phyloP scores from a whole-genome alignment of 192 early-diverging fungal genomes.

The Pecoramyces ruminantium region DNA sequence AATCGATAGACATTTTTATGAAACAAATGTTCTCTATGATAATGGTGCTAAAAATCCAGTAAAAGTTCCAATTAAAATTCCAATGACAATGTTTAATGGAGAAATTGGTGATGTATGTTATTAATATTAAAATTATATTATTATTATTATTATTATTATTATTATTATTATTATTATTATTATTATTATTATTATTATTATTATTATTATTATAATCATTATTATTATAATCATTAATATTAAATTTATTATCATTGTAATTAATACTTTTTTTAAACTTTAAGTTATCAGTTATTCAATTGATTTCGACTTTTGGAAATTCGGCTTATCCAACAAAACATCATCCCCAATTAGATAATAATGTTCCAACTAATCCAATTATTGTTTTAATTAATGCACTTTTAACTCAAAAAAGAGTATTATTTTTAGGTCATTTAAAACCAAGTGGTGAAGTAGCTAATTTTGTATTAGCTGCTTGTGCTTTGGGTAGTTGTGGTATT shows the following conservation, averaged over 20 bases:
- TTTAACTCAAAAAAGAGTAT: conserved; percentile 77
- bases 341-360: conserved; percentile 82
- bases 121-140: not conserved
- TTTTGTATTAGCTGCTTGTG: conserved; percentile 77
- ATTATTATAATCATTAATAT: no score
- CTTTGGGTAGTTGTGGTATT: conserved; percentile 77
- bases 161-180: no score
- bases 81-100: conserved; percentile 66
- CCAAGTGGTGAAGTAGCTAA: conserved; percentile 84
- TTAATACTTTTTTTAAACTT: no score
- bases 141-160: no score
- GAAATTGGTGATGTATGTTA: conserved; percentile 76
- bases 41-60: not conserved
- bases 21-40: conserved; percentile 70
- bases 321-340: conserved; percentile 27
- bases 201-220: no score
- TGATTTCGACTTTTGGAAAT: conserved; percentile 58
- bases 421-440: conserved; percentile 79
- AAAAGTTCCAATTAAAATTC: conserved; percentile 61
- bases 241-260: no score
- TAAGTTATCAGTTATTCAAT: conserved; percentile 65
- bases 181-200: no score
- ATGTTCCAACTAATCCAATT: conserved; percentile 70
- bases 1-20: conserved; percentile 76
- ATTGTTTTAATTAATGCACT: conserved; percentile 77